phyloP scores from a whole-genome alignment of 2,329 filamentous ascomycete genomes.

The Xylariaceae sp. region DNA sequence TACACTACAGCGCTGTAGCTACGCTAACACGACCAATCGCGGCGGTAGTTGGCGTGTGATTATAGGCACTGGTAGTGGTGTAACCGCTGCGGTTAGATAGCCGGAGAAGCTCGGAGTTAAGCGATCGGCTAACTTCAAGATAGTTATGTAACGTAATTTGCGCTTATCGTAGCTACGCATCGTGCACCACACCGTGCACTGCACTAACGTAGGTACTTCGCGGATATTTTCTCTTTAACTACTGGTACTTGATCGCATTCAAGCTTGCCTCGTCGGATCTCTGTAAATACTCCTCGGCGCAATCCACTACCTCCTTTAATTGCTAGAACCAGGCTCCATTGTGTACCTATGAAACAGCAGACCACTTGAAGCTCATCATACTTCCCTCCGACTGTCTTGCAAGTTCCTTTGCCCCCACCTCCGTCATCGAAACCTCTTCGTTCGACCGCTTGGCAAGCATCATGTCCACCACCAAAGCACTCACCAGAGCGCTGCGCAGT shows the following conservation, averaged over 20 bases:
- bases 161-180: conserved; percentile 29
- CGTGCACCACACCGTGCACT: not conserved
- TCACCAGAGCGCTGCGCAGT: conserved; percentile 6
- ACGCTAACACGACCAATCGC: too few species aligned
- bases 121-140: conserved; percentile 6
- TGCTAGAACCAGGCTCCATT: too few species aligned
- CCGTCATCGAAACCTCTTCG: not conserved
- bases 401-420: not conserved
- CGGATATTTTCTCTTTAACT: not conserved
- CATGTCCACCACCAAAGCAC: conserved; percentile 12
- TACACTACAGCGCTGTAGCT: too few species aligned
- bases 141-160: conserved; percentile 3
- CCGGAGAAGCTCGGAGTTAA: conserved; percentile 24
- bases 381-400: not conserved
- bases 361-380: too few species aligned
- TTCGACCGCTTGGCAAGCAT: not conserved
- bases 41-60: too few species aligned
- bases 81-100: not conserved
- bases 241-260: conserved; percentile 11
- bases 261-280: not conserved
- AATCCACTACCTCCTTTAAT: not conserved
- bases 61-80: not conserved
- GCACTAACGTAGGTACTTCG: not conserved
- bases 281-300: not conserved
- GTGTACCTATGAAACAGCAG: too few species aligned